These are phyloP conservation scores for Candida verbasci DNA, from an alignment of 805 yeast genomes.

Conservation along the genomic window DNA sequence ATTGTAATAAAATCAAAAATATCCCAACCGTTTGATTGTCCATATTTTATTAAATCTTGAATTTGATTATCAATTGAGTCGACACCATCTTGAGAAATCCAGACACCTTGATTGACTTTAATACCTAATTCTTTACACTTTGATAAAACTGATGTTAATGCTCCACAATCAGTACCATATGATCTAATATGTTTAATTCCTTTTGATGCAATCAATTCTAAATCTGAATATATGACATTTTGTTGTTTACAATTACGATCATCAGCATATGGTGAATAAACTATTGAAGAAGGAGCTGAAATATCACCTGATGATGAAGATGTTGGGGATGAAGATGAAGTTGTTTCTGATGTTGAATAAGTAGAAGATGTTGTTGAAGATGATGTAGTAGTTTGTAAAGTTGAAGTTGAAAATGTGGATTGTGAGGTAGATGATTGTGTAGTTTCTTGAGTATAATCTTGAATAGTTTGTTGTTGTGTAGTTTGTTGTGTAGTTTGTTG, in stretches of 20 bases:
- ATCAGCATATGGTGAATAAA: constrained; percentile 73
- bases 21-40: constrained; percentile 56
- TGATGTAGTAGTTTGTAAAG: constrained; percentile 10
- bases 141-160: constrained; percentile 62
- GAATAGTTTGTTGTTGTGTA: constrained; percentile 13
- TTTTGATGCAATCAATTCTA: constrained; percentile 50
- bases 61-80: constrained; percentile 65
- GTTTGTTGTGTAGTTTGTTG: constrained; percentile 15
- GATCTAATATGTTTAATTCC: constrained; percentile 68
- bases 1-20: constrained; percentile 73
- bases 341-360: constrained; percentile 9
- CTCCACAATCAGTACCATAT: constrained; percentile 85
- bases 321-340: no score
- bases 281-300: constrained; percentile 54
- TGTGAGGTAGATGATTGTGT: constrained; percentile 4
- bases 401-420: constrained; percentile 8
- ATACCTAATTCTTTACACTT: constrained; percentile 56
- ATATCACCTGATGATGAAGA: constrained; percentile 13
- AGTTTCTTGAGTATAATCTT: constrained; percentile 6
- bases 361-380: constrained; percentile 13
- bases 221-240: constrained; percentile 52
- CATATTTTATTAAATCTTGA: constrained; percentile 45
- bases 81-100: constrained; percentile 64
- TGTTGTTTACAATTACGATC: constrained; percentile 65
- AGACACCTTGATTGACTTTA: constrained; percentile 80